Evolutionary conservation across 495 filamentous ascomycete genomes (phyloP).

Genomic region (Penicillium herquei): DNA sequence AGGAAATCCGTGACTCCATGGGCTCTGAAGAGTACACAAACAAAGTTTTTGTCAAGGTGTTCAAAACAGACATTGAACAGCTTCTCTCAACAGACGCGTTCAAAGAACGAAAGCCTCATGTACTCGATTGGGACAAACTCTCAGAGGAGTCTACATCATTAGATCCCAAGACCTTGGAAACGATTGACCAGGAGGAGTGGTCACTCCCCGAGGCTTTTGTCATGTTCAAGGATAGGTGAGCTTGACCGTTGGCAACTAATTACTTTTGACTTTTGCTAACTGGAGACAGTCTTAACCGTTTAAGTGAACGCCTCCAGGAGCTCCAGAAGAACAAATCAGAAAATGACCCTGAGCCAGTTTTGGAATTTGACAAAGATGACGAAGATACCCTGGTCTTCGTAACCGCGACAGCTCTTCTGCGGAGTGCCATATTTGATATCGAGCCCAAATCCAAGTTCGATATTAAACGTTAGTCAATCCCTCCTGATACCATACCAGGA

Average conservation of each 20-base stretch:
- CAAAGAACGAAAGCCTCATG: conserved; percentile 75
- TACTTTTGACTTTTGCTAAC: not conserved
- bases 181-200: conserved; percentile 77
- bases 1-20: conserved; percentile 78
- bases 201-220: conserved; percentile 73
- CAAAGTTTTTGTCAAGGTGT: conserved; percentile 91
- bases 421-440: conserved; percentile 82
- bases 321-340: conserved; percentile 46
- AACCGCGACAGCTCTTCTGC: conserved; percentile 81
- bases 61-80: conserved; percentile 78
- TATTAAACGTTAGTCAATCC: conserved; percentile 67
- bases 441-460: conserved; percentile 89
- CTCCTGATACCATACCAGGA: not conserved
- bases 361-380: conserved; percentile 97
- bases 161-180: conserved; percentile 51
- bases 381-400: conserved; percentile 95
- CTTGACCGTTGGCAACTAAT: too few species aligned
- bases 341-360: conserved; percentile 56
- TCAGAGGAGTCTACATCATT: conserved; percentile 48
- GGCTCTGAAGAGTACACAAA: conserved; percentile 75
- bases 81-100: conserved; percentile 97
- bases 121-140: conserved; percentile 62
- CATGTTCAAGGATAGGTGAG: conserved; percentile 78
- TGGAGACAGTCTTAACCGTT: conserved; percentile 57
- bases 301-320: conserved; percentile 70